Evolutionary conservation across 371 early-diverging fungal species (phyloP).

Genomic region (Batrachochytrium dendrobatidis): DNA sequence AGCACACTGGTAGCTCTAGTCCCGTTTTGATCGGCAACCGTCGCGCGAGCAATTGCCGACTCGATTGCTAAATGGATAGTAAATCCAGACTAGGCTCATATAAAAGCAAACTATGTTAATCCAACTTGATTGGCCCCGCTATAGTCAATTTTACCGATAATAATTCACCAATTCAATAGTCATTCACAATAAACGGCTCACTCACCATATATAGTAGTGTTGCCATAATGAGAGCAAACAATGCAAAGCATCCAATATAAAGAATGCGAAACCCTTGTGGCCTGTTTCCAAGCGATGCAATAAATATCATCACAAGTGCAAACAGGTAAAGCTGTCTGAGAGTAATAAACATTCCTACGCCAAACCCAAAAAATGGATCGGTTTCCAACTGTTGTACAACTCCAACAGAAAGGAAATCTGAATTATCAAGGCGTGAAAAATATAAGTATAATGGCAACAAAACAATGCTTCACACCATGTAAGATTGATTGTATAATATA

Average conservation of each 20-base stretch:
- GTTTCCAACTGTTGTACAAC: conserved; percentile 10
- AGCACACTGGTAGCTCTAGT: conserved; percentile 5
- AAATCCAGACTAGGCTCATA: conserved; percentile 13
- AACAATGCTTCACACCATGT: neutral
- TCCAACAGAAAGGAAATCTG: conserved; percentile 14
- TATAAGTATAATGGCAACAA: neutral
- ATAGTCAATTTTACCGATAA: too few species aligned
- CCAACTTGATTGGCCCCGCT: too few species aligned
- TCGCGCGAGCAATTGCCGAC: conserved; percentile 4
- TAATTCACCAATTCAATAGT: neutral
- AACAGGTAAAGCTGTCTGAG: conserved; percentile 26
- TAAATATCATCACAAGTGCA: conserved; percentile 50
- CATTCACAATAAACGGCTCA: neutral
- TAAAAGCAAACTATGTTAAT: too few species aligned
- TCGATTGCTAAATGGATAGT: conserved; percentile 10
- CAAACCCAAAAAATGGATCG: conserved; percentile 35
- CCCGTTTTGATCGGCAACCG: conserved; percentile 8
- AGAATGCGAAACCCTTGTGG: conserved; percentile 76
- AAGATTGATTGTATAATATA: neutral
- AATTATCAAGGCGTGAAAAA: neutral
- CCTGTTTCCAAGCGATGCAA: conserved; percentile 84
- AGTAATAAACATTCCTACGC: conserved; percentile 19
- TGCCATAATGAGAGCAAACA: conserved; percentile 72
- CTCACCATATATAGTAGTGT: conserved; percentile 53
- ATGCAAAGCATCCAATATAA: conserved; percentile 32